Percentiles rank a stretch among this genome's conserved stretches.
Conservation (phyloP, 2,329 filamentous ascomycete genomes). For the Calonectria montana region DNA sequence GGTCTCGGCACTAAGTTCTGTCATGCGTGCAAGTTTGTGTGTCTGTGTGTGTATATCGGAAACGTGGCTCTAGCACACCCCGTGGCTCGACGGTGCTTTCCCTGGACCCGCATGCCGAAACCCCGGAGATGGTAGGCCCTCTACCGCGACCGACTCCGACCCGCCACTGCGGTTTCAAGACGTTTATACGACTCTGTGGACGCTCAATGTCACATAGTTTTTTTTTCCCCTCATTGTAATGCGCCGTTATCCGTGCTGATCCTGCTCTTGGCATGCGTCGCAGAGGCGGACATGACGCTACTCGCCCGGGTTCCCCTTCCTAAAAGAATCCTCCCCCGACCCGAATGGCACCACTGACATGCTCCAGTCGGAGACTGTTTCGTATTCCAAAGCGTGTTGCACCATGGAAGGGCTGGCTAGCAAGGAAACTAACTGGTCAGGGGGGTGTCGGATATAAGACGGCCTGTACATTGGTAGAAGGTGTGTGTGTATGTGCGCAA, state of each 20-base stretch:
- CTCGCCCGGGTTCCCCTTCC: conserved; percentile 22
- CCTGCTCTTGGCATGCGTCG: conserved; percentile 49
- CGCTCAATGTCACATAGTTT: conserved; percentile 46
- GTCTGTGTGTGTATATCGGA: conserved; percentile 60
- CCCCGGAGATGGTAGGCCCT: conserved; percentile 58
- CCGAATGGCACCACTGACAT: conserved; percentile 49
- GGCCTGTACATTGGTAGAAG: conserved; percentile 53
- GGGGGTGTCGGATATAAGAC: conserved; percentile 54
- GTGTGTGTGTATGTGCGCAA: conserved; percentile 54
- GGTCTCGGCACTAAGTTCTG: conserved; percentile 35
- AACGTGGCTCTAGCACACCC: conserved; percentile 66
- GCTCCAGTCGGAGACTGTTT: conserved; percentile 55
- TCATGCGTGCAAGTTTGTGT: conserved; percentile 63
- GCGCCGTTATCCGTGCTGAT: conserved; percentile 50
- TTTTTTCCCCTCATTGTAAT: conserved; percentile 30
- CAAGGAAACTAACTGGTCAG: conserved; percentile 49
- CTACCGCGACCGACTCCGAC: conserved; percentile 62
- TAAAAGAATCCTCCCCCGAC: conserved; percentile 43
- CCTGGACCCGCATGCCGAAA: conserved; percentile 48
- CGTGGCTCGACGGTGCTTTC: conserved; percentile 64
- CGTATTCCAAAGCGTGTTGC: conserved; percentile 49
- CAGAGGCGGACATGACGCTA: conserved; percentile 33
- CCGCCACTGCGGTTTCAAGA: conserved; percentile 55
- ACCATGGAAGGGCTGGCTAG: conserved; percentile 51
- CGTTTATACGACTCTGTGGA: conserved; percentile 49